These are phyloP conservation scores for Daldinia vernicosa DNA, from an alignment of 495 filamentous ascomycete species.

Conservation along the genomic window DNA sequence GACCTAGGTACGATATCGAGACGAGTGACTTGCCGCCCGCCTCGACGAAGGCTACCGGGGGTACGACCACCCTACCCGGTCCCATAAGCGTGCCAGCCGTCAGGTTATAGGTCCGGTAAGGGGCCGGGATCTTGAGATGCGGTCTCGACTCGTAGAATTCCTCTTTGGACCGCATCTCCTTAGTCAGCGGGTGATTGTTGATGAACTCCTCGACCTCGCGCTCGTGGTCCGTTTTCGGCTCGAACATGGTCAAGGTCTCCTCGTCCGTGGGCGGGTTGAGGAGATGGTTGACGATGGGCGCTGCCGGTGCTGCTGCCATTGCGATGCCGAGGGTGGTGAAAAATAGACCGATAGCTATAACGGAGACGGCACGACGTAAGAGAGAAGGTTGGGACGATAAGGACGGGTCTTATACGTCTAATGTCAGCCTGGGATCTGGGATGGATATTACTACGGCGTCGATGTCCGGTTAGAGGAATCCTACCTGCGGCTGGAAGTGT, in stretches of 20 bases:
- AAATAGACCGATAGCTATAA: slow-evolving; percentile 51
- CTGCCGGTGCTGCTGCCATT: slow-evolving; percentile 61
- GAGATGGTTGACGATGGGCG: slow-evolving; percentile 53
- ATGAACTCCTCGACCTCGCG: slow-evolving; percentile 76
- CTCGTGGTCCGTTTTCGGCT: slow-evolving; percentile 66
- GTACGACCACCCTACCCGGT: slow-evolving; percentile 78
- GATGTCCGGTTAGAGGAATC: not conserved
- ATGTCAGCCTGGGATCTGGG: slow-evolving; percentile 20
- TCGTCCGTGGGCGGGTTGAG: slow-evolving; percentile 70
- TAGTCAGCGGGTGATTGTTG: slow-evolving; percentile 74
- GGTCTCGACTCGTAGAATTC: slow-evolving; percentile 81
- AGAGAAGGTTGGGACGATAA: slow-evolving; percentile 25
- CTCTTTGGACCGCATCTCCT: slow-evolving; percentile 70
- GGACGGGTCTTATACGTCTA: not conserved
- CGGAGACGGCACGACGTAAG: slow-evolving; percentile 35
- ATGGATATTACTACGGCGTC: slow-evolving; percentile 1
- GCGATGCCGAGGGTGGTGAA: slow-evolving; percentile 62
- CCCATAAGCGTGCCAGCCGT: slow-evolving; percentile 84
- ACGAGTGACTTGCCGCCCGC: slow-evolving; percentile 75
- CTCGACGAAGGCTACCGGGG: slow-evolving; percentile 80
- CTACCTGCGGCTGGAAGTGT: slow-evolving; percentile 38
- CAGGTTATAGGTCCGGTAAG: slow-evolving; percentile 74
- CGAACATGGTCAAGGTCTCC: slow-evolving; percentile 75
- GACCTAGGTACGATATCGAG: slow-evolving; percentile 80
- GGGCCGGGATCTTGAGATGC: slow-evolving; percentile 80